These are phyloP conservation scores for Albatrellus ellisii DNA, from an alignment of 768 basidiomycete species.

Conservation along the genomic window DNA sequence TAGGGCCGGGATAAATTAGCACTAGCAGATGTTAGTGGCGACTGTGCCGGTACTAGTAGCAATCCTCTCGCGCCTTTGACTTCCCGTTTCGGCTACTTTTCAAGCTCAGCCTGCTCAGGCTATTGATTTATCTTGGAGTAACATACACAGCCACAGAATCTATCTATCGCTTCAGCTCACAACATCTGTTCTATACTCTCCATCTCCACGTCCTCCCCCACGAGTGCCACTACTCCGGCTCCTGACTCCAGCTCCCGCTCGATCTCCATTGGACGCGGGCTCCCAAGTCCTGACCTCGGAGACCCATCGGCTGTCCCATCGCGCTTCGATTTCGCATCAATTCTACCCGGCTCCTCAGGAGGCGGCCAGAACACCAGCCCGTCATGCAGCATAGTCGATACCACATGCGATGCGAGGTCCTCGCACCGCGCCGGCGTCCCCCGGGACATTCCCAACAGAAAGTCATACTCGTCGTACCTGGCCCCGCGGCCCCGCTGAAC, in stretches of 20 bases:
- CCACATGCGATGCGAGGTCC: background rate
- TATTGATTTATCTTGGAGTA: no score
- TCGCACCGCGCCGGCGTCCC: background rate
- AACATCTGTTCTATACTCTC: no score
- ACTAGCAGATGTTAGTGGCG: no score
- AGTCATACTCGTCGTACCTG: constrained; percentile 2
- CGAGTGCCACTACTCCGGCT: background rate
- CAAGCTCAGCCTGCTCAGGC: no score
- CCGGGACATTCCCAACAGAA: background rate
- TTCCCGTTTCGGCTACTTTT: no score
- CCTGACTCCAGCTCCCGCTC: background rate
- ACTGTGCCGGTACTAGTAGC: background rate
- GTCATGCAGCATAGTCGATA: background rate
- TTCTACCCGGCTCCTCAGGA: background rate
- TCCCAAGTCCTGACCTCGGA: no score
- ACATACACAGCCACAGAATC: no score
- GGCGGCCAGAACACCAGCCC: background rate
- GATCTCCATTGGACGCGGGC: background rate
- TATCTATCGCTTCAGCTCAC: no score
- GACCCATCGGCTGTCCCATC: no score
- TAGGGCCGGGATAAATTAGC: background rate
- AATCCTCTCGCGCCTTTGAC: no score
- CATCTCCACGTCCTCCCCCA: no score
- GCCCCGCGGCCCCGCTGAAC: background rate
- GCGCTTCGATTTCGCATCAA: background rate